Base-by-base conservation (phyloP, 176 grass and related monocot genomes). In the Carex kokanica region DNA sequence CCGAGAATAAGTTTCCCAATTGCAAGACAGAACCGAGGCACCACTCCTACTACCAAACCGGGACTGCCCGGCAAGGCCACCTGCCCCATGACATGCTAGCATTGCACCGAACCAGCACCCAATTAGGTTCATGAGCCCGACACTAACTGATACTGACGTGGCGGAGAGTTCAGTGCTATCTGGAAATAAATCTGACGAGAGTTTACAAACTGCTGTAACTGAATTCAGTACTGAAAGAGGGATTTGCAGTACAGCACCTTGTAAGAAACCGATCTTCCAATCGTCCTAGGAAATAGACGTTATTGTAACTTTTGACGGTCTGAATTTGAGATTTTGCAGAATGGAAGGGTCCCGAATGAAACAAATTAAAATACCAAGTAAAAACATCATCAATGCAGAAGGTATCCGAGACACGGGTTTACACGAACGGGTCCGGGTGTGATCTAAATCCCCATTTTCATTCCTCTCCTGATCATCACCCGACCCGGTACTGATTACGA, bases 31-130 rank as follows among this genome's bases (percentile, higher is more conserved):
- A 59, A 94, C 92, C 18, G 92, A 94, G 64, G 92, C 94, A 8
- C 94, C 94, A 89, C 88, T 97, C 40, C 94, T 71, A 32, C 88
- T 92, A 36, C 94, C 94, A 83, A 97, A 97, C 14, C 87, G 62
- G 87, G 94, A 94, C 90, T 94, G 94, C 17, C 94, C 92, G 0
- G 94, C 94, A 31, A 97, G 85, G 25, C 94, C 90, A 43, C 92
- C 94, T 0, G 92, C 90, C 74, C 94, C 94, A 64, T 94, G 94
- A 75, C 92, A 97, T 75, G 91, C 93, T 23, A 90, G 94, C 92
- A 97, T 92, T 87, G 94, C 94, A 63, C 94, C 94, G 78, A 97
- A 97, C 92, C 92, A 97, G 87, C 94, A 97, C 0, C 94, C 94
- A 4, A 97, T 84, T 55, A 97, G 59, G 51, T 97, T 94, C 94